These are phyloP conservation scores for Penicillium roqueforti DNA, from an alignment of 495 filamentous ascomycete genomes.

Conservation along the genomic window DNA sequence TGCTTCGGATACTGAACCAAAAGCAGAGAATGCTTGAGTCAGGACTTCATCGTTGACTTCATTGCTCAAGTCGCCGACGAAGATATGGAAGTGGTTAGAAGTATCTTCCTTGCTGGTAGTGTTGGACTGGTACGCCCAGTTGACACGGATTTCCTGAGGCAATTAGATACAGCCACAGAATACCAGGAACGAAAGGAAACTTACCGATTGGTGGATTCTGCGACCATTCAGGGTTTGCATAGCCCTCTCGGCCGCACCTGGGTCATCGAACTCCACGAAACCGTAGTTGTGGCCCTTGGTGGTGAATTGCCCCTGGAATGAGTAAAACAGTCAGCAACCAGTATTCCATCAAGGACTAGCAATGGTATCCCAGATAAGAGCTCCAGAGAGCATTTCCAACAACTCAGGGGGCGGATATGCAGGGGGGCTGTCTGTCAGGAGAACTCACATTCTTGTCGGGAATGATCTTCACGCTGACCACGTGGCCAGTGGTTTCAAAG, in stretches of 20 bases:
- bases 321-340: background rate
- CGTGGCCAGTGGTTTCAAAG: slow-evolving; percentile 97
- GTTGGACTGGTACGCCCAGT: slow-evolving; percentile 99
- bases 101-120: slow-evolving; percentile 94
- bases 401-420: slow-evolving; percentile 5
- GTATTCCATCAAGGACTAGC: background rate
- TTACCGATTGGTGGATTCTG: slow-evolving; percentile 86
- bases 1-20: slow-evolving; percentile 95
- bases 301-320: slow-evolving; percentile 51
- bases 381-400: background rate
- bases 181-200: slow-evolving; percentile 1
- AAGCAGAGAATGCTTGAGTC: slow-evolving; percentile 92
- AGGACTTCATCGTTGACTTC: slow-evolving; percentile 98
- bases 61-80: slow-evolving; percentile 96
- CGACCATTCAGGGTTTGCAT: slow-evolving; percentile 97
- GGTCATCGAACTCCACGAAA: slow-evolving; percentile 98
- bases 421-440: slow-evolving; percentile 6
- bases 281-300: slow-evolving; percentile 98
- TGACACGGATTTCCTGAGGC: slow-evolving; percentile 92
- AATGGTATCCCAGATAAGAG: background rate
- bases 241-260: slow-evolving; percentile 88
- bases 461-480: slow-evolving; percentile 98
- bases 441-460: slow-evolving; percentile 92
- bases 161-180: slow-evolving; percentile 5
- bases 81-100: slow-evolving; percentile 98